Evolutionary conservation across 768 basidiomycete genomes (phyloP).

Genomic region (Atractiella rhizophila): DNA sequence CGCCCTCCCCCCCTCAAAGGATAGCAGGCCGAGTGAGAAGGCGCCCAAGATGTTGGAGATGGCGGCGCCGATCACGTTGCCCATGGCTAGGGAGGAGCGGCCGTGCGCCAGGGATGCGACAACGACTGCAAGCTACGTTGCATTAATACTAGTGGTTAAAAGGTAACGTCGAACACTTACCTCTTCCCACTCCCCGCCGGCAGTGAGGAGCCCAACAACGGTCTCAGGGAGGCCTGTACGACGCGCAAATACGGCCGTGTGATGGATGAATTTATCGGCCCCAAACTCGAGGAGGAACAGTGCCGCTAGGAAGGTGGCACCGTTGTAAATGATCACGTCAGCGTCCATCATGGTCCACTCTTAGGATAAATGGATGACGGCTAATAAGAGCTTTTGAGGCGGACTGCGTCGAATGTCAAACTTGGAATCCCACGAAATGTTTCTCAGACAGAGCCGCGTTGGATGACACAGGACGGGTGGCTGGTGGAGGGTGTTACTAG

Average conservation of each 20-base stretch:
- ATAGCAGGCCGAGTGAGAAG: slow-evolving; percentile 16
- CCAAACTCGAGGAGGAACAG: slow-evolving; percentile 13
- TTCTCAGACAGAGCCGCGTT: no score
- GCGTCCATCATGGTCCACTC: not conserved
- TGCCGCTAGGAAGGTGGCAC: slow-evolving; percentile 7
- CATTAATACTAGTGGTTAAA: not conserved
- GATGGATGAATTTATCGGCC: slow-evolving; percentile 15
- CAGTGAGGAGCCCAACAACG: slow-evolving; percentile 14
- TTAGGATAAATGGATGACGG: not conserved
- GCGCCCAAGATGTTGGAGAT: slow-evolving; percentile 17
- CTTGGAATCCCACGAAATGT: no score
- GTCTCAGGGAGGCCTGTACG: slow-evolving; percentile 10
- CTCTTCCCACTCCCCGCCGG: slow-evolving; percentile 19
- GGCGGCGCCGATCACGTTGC: slow-evolving; percentile 13
- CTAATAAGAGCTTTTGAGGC: no score
- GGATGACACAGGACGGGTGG: no score
- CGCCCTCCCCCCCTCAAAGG: not conserved
- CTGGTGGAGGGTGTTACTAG: no score
- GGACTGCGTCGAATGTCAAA: no score
- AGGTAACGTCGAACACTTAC: slow-evolving; percentile 6
- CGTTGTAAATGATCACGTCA: slow-evolving; percentile 3
- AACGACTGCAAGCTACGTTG: slow-evolving; percentile 14
- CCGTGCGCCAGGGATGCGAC: slow-evolving; percentile 7
- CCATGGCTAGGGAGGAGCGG: slow-evolving; percentile 11
- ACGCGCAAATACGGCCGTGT: slow-evolving; percentile 10